Conservation (phyloP, 129 eudicot species). For the Erigeron canadensis region DNA sequence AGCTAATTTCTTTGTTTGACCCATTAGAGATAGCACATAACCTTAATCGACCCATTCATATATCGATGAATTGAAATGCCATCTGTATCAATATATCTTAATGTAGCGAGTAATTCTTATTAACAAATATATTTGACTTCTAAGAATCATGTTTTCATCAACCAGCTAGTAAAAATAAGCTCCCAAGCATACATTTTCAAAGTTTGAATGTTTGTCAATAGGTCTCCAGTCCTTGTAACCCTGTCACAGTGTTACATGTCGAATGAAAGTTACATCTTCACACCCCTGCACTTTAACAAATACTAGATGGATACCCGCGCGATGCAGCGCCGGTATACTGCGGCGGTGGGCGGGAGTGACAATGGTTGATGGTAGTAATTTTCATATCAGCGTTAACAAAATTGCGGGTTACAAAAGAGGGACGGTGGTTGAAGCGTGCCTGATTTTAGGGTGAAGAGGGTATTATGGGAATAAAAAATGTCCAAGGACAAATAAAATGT, state of each 20-base stretch:
- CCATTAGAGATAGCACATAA: neutral
- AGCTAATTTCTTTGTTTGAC: neutral
- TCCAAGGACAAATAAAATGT: too few species aligned
- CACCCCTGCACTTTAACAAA: too few species aligned
- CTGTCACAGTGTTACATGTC: constrained; percentile 44
- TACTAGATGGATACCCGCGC: too few species aligned
- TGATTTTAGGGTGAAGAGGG: too few species aligned
- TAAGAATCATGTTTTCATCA: constrained; percentile 78
- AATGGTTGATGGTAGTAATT: too few species aligned
- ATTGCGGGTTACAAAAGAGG: too few species aligned
- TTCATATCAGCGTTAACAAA: too few species aligned
- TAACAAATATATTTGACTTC: constrained; percentile 74
- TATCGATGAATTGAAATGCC: neutral
- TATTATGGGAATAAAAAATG: too few species aligned
- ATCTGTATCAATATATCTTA: constrained; percentile 4
- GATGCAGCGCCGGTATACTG: too few species aligned
- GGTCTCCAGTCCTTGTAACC: constrained; percentile 82
- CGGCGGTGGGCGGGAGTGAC: too few species aligned
- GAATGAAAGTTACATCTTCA: too few species aligned
- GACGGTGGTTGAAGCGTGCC: too few species aligned
- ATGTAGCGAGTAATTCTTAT: constrained; percentile 31
- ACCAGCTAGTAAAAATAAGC: constrained; percentile 76
- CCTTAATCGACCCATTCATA: neutral
- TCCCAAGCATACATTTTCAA: constrained; percentile 99
- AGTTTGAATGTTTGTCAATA: constrained; percentile 72